These are phyloP conservation scores for Pestalotiopsis sp. DNA, from an alignment of 2,329 filamentous ascomycete species.

Conservation along the genomic window DNA sequence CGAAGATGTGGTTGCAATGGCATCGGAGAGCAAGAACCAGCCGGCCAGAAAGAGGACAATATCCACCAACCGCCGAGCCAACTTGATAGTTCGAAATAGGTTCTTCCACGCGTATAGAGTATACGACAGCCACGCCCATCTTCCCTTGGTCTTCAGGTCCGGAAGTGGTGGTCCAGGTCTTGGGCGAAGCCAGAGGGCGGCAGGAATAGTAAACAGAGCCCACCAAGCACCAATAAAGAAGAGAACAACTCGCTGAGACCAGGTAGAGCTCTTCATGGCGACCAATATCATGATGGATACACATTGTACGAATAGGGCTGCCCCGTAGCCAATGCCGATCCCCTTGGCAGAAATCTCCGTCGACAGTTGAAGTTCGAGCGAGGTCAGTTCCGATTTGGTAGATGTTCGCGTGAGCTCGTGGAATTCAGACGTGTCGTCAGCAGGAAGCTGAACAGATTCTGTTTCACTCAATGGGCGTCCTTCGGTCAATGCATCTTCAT, in stretches of 20 bases:
- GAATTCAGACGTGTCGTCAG: constrained; percentile 30
- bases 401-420: constrained; percentile 40
- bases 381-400: constrained; percentile 55
- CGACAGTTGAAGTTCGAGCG: constrained; percentile 75
- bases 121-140: constrained; percentile 67
- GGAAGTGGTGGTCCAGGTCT: constrained; percentile 84
- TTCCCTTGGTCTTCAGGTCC: constrained; percentile 39
- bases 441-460: constrained; percentile 49
- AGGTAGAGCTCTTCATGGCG: constrained; percentile 74
- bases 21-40: constrained; percentile 95
- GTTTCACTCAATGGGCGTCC: constrained; percentile 41
- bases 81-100: constrained; percentile 76
- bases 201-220: constrained; percentile 87
- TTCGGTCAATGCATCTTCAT: constrained; percentile 29
- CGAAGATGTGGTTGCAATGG: constrained; percentile 90
- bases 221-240: constrained; percentile 91
- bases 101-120: constrained; percentile 85
- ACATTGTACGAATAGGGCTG: constrained; percentile 83
- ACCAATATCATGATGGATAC: constrained; percentile 78
- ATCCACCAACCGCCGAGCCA: constrained; percentile 74
- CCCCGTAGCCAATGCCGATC: constrained; percentile 91
- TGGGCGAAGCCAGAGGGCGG: constrained; percentile 83
- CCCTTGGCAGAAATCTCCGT: constrained; percentile 91
- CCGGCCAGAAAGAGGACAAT: constrained; percentile 80
- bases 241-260: constrained; percentile 84